Percentiles rank a stretch among this genome's conserved stretches.
These are phyloP conservation scores for Aureobasidium lini DNA, from an alignment of 2,329 filamentous ascomycete genomes.

Conservation along the genomic window DNA sequence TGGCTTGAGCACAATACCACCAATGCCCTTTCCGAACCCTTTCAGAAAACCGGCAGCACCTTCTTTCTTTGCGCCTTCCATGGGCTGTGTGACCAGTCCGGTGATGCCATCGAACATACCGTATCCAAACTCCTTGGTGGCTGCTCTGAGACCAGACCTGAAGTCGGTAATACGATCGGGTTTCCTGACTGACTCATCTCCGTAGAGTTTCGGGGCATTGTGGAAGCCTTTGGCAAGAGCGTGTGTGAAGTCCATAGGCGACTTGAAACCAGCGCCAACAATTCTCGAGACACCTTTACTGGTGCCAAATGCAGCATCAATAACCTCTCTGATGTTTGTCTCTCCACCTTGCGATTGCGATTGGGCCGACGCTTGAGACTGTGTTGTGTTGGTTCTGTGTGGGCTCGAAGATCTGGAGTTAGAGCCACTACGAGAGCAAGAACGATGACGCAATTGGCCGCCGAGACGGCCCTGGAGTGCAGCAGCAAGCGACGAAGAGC, in stretches of 20 bases:
- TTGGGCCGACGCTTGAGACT: neutral
- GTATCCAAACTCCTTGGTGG: slow-evolving; percentile 56
- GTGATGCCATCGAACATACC: slow-evolving; percentile 71
- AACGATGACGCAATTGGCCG: neutral
- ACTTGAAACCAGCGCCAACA: slow-evolving; percentile 29
- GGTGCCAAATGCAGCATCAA: slow-evolving; percentile 23
- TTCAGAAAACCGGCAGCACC: slow-evolving; percentile 62
- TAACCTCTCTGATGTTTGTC: neutral
- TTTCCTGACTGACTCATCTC: slow-evolving; percentile 60
- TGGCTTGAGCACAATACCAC: slow-evolving; percentile 67
- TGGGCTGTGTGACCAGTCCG: slow-evolving; percentile 66
- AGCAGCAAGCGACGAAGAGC: slow-evolving; percentile 12
- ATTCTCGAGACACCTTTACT: slow-evolving; percentile 31
- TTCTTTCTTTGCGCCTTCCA: slow-evolving; percentile 55
- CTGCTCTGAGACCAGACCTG: slow-evolving; percentile 45
- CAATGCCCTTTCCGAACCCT: slow-evolving; percentile 71
- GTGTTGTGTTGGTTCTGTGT: neutral
- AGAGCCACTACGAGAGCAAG: slow-evolving; percentile 2
- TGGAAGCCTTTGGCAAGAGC: slow-evolving; percentile 62
- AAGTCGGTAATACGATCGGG: slow-evolving; percentile 59
- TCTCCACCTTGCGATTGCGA: neutral
- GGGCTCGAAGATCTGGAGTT: neutral
- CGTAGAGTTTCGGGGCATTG: slow-evolving; percentile 62
- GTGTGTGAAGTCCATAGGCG: slow-evolving; percentile 54
- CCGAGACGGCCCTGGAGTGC: slow-evolving; percentile 14